Conservation (phyloP, 192 early-diverging fungal genomes). For the Mortierella antarctica region DNA sequence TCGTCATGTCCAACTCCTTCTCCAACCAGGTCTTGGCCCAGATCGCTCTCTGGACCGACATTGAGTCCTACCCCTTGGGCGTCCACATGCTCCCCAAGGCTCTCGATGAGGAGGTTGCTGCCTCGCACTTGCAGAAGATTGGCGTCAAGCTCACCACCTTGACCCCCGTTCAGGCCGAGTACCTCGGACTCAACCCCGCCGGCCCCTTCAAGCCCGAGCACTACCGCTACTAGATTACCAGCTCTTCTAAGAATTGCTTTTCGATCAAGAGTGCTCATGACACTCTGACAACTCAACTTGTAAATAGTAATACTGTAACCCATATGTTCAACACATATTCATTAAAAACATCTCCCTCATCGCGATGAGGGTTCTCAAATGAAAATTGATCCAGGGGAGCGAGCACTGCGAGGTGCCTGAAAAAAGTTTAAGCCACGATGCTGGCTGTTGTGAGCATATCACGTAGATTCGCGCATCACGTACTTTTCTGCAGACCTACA, state of each 20-base stretch:
- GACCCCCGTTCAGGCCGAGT: constrained; percentile 66
- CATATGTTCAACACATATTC: too few species aligned
- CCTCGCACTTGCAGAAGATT: constrained; percentile 93
- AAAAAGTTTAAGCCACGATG: too few species aligned
- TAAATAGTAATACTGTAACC: too few species aligned
- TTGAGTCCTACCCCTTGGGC: constrained; percentile 86
- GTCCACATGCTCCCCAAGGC: constrained; percentile 99
- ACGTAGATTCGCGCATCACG: too few species aligned
- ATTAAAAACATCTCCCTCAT: too few species aligned
- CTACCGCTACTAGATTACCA: constrained; percentile 83
- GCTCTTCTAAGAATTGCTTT: background rate
- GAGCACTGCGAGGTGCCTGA: too few species aligned
- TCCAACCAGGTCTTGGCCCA: constrained; percentile 99
- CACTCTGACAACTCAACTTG: too few species aligned
- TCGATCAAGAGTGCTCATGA: background rate
- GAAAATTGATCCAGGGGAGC: too few species aligned
- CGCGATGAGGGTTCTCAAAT: too few species aligned
- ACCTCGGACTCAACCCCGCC: constrained; percentile 83
- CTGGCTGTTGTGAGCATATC: too few species aligned
- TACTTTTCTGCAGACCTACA: too few species aligned
- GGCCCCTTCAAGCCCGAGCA: constrained; percentile 98
- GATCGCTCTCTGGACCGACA: constrained; percentile 98
- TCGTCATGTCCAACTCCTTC: constrained; percentile 99
- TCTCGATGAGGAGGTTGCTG: constrained; percentile 98
- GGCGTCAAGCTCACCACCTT: constrained; percentile 95